Percentiles rank a stretch among this genome's conserved stretches.
Conservation (phyloP, 2,329 filamentous ascomycete species). For the Epichloe elymi region DNA sequence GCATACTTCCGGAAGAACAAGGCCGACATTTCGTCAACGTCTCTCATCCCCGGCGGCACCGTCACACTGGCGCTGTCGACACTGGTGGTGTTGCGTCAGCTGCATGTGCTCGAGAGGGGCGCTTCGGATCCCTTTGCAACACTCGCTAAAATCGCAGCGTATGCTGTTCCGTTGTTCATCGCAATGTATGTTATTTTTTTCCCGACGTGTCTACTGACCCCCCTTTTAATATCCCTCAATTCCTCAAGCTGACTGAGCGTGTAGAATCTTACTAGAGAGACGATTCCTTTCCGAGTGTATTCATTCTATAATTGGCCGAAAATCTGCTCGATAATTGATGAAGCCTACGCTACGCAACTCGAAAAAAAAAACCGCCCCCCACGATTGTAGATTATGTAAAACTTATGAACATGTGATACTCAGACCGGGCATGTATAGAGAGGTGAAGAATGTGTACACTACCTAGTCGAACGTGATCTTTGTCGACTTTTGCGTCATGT, state of each 20-base stretch:
- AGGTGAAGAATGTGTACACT: neutral
- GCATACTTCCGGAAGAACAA: slow-evolving; percentile 43
- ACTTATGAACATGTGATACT: neutral
- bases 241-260: slow-evolving; percentile 7
- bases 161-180: slow-evolving; percentile 38
- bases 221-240: slow-evolving; percentile 9
- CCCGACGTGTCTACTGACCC: slow-evolving; percentile 4
- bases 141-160: slow-evolving; percentile 34
- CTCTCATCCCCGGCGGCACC: slow-evolving; percentile 16
- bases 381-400: neutral
- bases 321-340: slow-evolving; percentile 18
- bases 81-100: slow-evolving; percentile 13
- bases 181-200: slow-evolving; percentile 41
- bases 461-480: slow-evolving; percentile 78
- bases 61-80: slow-evolving; percentile 16
- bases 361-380: neutral
- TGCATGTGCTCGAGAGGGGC: slow-evolving; percentile 13
- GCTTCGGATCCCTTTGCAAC: slow-evolving; percentile 17
- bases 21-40: slow-evolving; percentile 15
- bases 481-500: slow-evolving; percentile 68
- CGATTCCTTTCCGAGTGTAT: slow-evolving; percentile 39
- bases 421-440: neutral
- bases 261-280: slow-evolving; percentile 41
- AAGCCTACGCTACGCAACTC: neutral
- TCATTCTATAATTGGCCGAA: slow-evolving; percentile 25